Evolutionary conservation across 106 monocot species (phyloP).

Genomic region (Xerophyta viscosa): DNA sequence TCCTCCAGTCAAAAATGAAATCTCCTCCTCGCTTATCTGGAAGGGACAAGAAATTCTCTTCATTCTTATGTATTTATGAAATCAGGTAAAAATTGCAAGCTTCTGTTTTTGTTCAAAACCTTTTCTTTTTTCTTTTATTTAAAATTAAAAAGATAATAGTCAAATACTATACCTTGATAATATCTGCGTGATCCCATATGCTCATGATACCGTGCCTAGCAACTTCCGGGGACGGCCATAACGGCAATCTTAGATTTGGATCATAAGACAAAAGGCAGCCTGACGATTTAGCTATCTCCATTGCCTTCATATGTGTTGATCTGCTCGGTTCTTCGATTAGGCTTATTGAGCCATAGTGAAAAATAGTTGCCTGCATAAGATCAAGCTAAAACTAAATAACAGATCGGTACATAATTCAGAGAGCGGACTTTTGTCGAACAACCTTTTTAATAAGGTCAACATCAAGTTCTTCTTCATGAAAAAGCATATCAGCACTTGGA

Average conservation of each 20-base stretch:
- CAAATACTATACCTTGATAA: slow-evolving; percentile 23
- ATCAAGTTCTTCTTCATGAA: slow-evolving; percentile 21
- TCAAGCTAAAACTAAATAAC: not conserved
- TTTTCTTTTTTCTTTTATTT: too few species aligned
- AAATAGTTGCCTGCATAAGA: slow-evolving; percentile 15
- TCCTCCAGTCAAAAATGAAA: slow-evolving; percentile 37
- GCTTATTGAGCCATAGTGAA: slow-evolving; percentile 28
- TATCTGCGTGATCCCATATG: slow-evolving; percentile 27
- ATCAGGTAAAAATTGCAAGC: too few species aligned
- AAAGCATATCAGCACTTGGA: slow-evolving; percentile 31
- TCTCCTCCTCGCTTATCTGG: slow-evolving; percentile 42
- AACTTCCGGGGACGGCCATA: slow-evolving; percentile 20
- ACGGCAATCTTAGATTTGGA: slow-evolving; percentile 20
- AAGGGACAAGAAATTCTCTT: not conserved
- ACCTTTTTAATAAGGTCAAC: slow-evolving; percentile 28
- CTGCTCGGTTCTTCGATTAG: slow-evolving; percentile 28
- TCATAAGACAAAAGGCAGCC: slow-evolving; percentile 24
- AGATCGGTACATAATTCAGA: too few species aligned
- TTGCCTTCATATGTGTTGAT: slow-evolving; percentile 25
- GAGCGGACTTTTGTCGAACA: too few species aligned
- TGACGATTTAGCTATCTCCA: slow-evolving; percentile 22
- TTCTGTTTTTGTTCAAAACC: too few species aligned
- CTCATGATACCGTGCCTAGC: slow-evolving; percentile 28
- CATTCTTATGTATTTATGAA: not conserved
- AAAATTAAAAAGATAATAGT: too few species aligned